Percentiles rank a stretch among this genome's conserved stretches.
Conservation (phyloP, 768 basidiomycete species). For the Pisolithus tinctorius region DNA sequence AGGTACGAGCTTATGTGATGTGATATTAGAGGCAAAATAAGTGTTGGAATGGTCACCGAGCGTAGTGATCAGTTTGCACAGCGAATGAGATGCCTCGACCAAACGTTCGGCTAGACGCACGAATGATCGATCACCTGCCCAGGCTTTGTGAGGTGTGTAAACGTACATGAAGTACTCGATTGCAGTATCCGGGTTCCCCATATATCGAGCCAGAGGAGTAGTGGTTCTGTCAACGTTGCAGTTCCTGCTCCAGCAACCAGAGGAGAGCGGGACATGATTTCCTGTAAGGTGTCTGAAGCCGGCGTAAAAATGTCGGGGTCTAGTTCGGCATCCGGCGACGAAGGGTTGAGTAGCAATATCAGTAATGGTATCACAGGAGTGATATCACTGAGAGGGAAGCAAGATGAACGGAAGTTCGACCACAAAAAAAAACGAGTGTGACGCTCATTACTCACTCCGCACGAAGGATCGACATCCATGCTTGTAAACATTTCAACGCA, state of each 20-base stretch:
- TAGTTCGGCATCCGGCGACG: slow-evolving; percentile 23
- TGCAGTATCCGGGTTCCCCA: slow-evolving; percentile 44
- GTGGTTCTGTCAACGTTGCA: slow-evolving; percentile 73
- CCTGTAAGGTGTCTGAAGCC: slow-evolving; percentile 67
- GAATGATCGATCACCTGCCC: slow-evolving; percentile 6
- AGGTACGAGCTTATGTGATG: slow-evolving; percentile 35
- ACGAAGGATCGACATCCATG: slow-evolving; percentile 72
- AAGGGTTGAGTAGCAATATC: slow-evolving; percentile 37
- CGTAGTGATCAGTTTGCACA: slow-evolving; percentile 76
- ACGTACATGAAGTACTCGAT: slow-evolving; percentile 31
- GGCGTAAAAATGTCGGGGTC: slow-evolving; percentile 53
- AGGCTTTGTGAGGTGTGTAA: neutral
- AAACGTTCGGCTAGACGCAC: slow-evolving; percentile 21
- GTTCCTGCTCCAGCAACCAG: slow-evolving; percentile 64
- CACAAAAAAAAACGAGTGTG: neutral
- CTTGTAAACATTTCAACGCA: slow-evolving; percentile 73
- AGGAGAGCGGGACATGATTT: slow-evolving; percentile 69
- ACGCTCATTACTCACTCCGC: slow-evolving; percentile 46
- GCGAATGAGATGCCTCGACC: slow-evolving; percentile 55
- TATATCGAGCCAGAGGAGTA: slow-evolving; percentile 70
- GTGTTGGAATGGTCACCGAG: slow-evolving; percentile 81
- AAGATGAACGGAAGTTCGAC: neutral
- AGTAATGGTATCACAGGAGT: slow-evolving; percentile 64
- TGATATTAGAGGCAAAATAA: slow-evolving; percentile 68
- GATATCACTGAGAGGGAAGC: slow-evolving; percentile 44